phyloP scores from a whole-genome alignment of 202 grass and related monocot species.

The Dendrocalamus latiflorus region DNA sequence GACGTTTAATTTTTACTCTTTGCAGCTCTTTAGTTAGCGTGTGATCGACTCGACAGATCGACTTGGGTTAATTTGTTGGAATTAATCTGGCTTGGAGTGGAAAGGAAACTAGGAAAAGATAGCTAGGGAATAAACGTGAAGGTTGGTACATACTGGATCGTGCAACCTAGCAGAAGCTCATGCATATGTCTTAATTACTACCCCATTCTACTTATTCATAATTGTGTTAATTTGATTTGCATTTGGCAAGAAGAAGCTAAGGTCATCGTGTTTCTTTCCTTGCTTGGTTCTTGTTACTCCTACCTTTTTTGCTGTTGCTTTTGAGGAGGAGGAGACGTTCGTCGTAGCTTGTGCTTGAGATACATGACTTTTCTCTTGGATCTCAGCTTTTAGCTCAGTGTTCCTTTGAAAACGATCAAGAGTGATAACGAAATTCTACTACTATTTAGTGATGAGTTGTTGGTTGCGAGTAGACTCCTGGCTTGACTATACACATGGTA shows the following conservation, averaged over 20 bases:
- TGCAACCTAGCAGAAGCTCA: neutral
- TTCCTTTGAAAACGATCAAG: neutral
- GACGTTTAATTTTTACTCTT: constrained; percentile 35
- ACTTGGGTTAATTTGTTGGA: neutral
- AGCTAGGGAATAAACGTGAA: neutral
- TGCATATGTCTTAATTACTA: neutral
- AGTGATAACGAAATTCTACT: neutral
- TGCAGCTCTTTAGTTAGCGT: no score
- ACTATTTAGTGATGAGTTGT: neutral
- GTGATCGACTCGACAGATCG: neutral
- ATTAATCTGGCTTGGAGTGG: constrained; percentile 8
- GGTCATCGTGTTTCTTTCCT: neutral
- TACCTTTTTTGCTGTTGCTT: no score
- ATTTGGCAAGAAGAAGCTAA: neutral
- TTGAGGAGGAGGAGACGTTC: neutral
- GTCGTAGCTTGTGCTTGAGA: neutral
- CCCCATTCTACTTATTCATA: neutral
- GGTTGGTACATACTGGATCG: neutral
- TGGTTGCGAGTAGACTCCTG: neutral
- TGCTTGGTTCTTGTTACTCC: neutral
- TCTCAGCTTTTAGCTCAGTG: neutral
- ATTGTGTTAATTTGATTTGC: neutral
- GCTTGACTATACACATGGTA: neutral
- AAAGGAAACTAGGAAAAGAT: neutral
- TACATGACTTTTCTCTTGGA: constrained; percentile 6